Percentiles rank a stretch among this genome's conserved stretches.
These are phyloP conservation scores for Lactuca saligna DNA, from an alignment of 129 eudicot genomes.

Conservation along the genomic window DNA sequence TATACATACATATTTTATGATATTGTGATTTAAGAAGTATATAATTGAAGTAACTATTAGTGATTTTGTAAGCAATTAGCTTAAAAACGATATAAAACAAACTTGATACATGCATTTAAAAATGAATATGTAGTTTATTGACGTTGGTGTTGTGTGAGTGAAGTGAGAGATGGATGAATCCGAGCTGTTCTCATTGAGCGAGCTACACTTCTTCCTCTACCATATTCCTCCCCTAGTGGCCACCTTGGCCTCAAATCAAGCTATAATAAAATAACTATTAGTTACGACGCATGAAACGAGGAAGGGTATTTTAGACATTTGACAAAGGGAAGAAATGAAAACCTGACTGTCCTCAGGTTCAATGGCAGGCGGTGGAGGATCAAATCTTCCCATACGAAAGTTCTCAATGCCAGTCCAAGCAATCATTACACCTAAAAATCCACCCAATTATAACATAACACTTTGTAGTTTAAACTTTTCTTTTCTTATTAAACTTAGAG, in stretches of 20 bases:
- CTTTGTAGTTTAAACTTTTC: too few species aligned
- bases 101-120: too few species aligned
- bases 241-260: conserved; percentile 95
- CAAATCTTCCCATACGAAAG: conserved; percentile 85
- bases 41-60: too few species aligned
- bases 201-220: conserved; percentile 85
- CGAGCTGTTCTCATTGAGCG: conserved; percentile 80
- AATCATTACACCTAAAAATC: conserved; percentile 76
- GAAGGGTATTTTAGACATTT: not conserved
- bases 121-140: conserved; percentile 11
- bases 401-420: conserved; percentile 99
- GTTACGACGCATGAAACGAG: too few species aligned
- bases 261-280: conserved; percentile 22
- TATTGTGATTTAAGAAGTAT: too few species aligned
- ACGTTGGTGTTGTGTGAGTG: conserved; percentile 49
- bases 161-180: conserved; percentile 86
- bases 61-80: too few species aligned
- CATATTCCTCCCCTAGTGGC: conserved; percentile 93
- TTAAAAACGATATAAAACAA: not conserved
- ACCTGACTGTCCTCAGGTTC: conserved; percentile 83
- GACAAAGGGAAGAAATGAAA: conserved; percentile 22
- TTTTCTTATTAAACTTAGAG: too few species aligned
- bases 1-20: too few species aligned
- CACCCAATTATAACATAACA: too few species aligned
- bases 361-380: conserved; percentile 85